Evolutionary conservation across 2,329 filamentous ascomycete genomes (phyloP), one percentile per base, ranked within the genome.

Genomic region (Ophiocordyceps camponoti-saundersi): DNA sequence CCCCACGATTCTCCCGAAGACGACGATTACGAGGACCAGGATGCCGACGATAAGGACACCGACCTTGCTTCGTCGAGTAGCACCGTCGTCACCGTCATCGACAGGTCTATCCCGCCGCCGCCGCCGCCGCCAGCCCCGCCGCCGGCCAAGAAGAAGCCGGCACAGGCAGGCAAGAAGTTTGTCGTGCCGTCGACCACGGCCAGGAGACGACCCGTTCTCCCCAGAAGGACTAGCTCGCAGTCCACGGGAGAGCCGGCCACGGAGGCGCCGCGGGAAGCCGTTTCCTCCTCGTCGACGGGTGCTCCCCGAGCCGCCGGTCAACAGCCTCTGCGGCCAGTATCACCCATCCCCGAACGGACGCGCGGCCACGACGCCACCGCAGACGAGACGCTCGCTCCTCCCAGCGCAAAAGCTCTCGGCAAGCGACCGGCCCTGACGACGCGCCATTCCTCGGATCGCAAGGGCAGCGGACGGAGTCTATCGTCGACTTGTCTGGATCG

Each of bases 1-100:
- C 75, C 75, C 2, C 68, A 68, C 30, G 66, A 65, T 29, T 72
- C 71, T 30, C 66, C 66, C 45, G 65, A 67, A 44, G 67, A 39
- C 16, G 15, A 16, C 16, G 34, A n/a, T 6, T 15, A 39, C 16
- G 53, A 59, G 32, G 53, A 55, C 26, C 7, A 29, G 7, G 26
- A 39, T 6, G 34, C 10, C 34, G 4, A 7, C 3, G 34, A 39
- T 6, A 53, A 59, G 36, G 53, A 55, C 10, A 50, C 49, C 47
- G 58, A 65, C 23, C 58, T 63, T n/a, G 59, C 59, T 32, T 69
- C 65, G 5, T 68, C 69, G 6, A 61, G 59, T 21, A 70, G 65
- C 53, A 65, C 66, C 30, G 56, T 57, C 2, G 55, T 55, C 2
- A 59, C 60, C 11, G 57, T 49, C 15, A 50, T 57, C 22, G 64